These are phyloP conservation scores for Myxozyma vanderwaltii DNA, from an alignment of 805 yeast genomes.

Conservation along the genomic window DNA sequence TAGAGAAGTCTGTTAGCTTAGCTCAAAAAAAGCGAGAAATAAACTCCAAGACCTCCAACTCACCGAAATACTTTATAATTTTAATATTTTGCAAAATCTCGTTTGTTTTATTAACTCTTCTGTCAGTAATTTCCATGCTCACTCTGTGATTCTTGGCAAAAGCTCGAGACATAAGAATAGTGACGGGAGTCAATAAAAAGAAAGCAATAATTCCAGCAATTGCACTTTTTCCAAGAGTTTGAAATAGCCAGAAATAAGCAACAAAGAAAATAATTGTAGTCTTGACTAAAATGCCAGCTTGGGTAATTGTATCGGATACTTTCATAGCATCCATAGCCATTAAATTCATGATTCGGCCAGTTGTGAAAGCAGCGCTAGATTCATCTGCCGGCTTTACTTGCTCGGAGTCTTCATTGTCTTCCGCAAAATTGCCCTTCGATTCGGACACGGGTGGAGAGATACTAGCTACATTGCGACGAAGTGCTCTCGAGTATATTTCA, in stretches of 20 bases:
- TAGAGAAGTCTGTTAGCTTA: too few relatives aligned
- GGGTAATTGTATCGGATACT: constrained; percentile 11
- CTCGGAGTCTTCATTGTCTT: constrained; percentile 2
- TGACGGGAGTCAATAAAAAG: constrained; percentile 57
- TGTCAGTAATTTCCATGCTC: constrained; percentile 79
- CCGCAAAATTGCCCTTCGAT: constrained; percentile 59
- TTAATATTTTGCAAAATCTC: constrained; percentile 90
- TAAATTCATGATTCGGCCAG: constrained; percentile 51
- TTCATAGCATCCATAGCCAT: constrained; percentile 52
- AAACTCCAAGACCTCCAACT: not conserved
- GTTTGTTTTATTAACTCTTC: constrained; percentile 85
- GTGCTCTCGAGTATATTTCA: constrained; percentile 87
- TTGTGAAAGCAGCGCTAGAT: constrained; percentile 1
- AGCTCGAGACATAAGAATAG: constrained; percentile 62
- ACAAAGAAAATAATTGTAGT: not conserved
- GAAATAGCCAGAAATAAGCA: constrained; percentile 6
- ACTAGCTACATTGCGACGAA: constrained; percentile 60
- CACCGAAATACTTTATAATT: constrained; percentile 82
- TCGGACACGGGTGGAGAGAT: too few relatives aligned
- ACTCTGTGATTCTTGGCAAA: constrained; percentile 67
- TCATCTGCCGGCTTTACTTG: constrained; percentile 54
- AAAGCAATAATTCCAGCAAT: constrained; percentile 12
- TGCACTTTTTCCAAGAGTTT: constrained; percentile 14
- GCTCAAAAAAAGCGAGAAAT: not conserved
- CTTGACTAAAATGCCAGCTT: constrained; percentile 45